These are phyloP conservation scores for Diaporthe helianthi DNA, from an alignment of 2,329 filamentous ascomycete genomes.

Conservation along the genomic window DNA sequence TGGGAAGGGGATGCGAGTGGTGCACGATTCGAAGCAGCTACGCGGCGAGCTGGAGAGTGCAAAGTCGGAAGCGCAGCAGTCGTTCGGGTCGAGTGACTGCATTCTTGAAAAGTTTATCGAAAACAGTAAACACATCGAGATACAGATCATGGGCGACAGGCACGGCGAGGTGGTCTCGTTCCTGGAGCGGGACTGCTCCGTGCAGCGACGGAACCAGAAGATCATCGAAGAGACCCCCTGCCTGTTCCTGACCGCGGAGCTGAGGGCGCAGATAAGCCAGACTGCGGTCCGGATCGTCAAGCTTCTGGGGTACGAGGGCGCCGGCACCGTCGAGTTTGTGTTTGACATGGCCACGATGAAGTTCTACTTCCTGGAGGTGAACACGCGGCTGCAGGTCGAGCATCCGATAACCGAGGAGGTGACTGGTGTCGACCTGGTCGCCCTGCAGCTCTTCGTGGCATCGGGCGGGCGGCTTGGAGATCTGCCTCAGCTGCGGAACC, in stretches of 20 bases:
- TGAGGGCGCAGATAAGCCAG: conserved; percentile 45
- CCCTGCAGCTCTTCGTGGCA: conserved; percentile 37
- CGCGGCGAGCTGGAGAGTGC: conserved; percentile 45
- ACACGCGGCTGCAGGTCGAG: conserved; percentile 57
- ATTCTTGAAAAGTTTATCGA: conserved; percentile 53
- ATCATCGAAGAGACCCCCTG: conserved; percentile 57
- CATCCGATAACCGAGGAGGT: conserved; percentile 51
- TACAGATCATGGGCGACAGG: conserved; percentile 57
- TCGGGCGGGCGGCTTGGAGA: conserved; percentile 54
- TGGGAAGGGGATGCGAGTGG: conserved; percentile 51
- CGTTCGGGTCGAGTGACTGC: conserved; percentile 50
- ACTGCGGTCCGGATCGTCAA: conserved; percentile 47
- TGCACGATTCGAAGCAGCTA: conserved; percentile 40
- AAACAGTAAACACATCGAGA: conserved; percentile 54
- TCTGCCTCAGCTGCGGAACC: conserved; percentile 42
- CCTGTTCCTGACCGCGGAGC: conserved; percentile 42
- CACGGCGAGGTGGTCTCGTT: conserved; percentile 48
- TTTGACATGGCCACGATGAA: conserved; percentile 46
- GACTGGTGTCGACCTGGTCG: conserved; percentile 48
- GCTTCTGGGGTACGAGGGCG: conserved; percentile 48
- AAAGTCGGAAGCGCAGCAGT: conserved; percentile 49
- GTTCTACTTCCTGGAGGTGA: conserved; percentile 58
- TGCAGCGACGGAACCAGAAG: conserved; percentile 60
- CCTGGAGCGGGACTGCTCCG: conserved; percentile 58
- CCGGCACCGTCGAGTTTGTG: conserved; percentile 55